Conservation (phyloP, 2,329 filamentous ascomycete genomes). For the Xylaria hypoxylon region DNA sequence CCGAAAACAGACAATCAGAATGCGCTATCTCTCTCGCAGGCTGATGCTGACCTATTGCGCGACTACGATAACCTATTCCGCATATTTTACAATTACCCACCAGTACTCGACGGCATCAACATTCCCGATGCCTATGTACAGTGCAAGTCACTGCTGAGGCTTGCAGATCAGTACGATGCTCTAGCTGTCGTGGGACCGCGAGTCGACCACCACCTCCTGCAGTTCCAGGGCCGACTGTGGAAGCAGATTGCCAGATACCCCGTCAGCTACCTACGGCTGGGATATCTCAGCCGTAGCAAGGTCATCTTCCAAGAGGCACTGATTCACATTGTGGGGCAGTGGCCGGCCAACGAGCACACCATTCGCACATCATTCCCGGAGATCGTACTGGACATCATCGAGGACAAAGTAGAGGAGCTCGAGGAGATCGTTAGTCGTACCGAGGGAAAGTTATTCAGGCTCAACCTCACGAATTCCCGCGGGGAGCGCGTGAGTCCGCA, state of each 20-base stretch:
- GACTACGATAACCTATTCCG: conserved; percentile 97
- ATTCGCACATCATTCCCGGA: conserved; percentile 80
- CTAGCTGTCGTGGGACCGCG: conserved; percentile 87
- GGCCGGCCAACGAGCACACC: conserved; percentile 83
- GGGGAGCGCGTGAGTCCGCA: conserved; percentile 85
- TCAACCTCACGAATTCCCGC: conserved; percentile 80
- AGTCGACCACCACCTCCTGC: conserved; percentile 92
- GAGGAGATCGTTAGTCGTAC: conserved; percentile 83
- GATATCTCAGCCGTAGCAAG: conserved; percentile 84
- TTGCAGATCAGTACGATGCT: conserved; percentile 96
- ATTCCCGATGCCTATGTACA: conserved; percentile 94
- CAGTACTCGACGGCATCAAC: conserved; percentile 83
- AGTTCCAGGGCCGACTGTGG: conserved; percentile 91
- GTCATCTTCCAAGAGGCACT: conserved; percentile 89
- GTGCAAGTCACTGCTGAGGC: conserved; percentile 86
- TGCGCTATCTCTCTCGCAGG: conserved; percentile 64
- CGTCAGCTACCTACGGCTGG: conserved; percentile 89
- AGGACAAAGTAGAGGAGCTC: conserved; percentile 94
- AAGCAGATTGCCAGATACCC: conserved; percentile 98
- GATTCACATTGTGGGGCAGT: conserved; percentile 94
- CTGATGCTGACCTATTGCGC: conserved; percentile 80
- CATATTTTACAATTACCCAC: conserved; percentile 94
- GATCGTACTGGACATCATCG: conserved; percentile 85
- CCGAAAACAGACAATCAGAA: conserved; percentile 59
- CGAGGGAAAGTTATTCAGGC: conserved; percentile 83